These are phyloP conservation scores for Scorias spongiosa DNA, from an alignment of 2,329 filamentous ascomycete species.

Conservation along the genomic window DNA sequence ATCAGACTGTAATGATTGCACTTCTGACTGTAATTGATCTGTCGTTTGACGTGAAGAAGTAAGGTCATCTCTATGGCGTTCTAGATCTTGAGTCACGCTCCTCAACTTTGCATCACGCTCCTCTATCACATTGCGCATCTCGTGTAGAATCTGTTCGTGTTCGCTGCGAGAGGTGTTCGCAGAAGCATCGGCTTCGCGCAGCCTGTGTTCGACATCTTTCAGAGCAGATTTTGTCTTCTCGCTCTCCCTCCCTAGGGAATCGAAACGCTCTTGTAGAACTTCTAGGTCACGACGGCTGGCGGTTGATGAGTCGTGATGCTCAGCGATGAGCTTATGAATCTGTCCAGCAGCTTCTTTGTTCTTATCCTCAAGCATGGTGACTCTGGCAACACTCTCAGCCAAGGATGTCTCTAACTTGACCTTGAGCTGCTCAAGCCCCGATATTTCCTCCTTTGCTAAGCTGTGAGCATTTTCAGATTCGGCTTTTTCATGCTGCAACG, in stretches of 20 bases:
- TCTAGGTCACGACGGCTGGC: slow-evolving; percentile 7
- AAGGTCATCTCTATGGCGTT: neutral
- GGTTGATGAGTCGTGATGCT: slow-evolving; percentile 2
- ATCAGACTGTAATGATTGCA: slow-evolving; percentile 1
- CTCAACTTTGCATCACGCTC: neutral
- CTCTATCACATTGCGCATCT: neutral
- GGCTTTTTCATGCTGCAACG: neutral
- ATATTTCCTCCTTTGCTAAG: slow-evolving; percentile 2
- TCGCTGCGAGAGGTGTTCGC: neutral
- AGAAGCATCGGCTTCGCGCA: neutral
- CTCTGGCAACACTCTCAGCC: slow-evolving; percentile 4
- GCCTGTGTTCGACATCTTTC: neutral
- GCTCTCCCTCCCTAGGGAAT: slow-evolving; percentile 4
- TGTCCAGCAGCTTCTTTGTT: slow-evolving; percentile 7
- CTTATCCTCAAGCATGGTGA: slow-evolving; percentile 9
- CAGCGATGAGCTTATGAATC: slow-evolving; percentile 5
- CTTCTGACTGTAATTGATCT: slow-evolving; percentile 1
- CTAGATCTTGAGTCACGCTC: neutral
- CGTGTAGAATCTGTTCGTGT: neutral
- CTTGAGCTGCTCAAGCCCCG: slow-evolving; percentile 3
- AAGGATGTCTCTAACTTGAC: slow-evolving; percentile 5
- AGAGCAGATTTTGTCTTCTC: neutral
- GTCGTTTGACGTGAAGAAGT: neutral
- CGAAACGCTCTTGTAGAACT: slow-evolving; percentile 5
- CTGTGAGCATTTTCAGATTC: neutral